phyloP scores from a whole-genome alignment of 2,329 filamentous ascomycete species.

The Colletotrichum trifolii region DNA sequence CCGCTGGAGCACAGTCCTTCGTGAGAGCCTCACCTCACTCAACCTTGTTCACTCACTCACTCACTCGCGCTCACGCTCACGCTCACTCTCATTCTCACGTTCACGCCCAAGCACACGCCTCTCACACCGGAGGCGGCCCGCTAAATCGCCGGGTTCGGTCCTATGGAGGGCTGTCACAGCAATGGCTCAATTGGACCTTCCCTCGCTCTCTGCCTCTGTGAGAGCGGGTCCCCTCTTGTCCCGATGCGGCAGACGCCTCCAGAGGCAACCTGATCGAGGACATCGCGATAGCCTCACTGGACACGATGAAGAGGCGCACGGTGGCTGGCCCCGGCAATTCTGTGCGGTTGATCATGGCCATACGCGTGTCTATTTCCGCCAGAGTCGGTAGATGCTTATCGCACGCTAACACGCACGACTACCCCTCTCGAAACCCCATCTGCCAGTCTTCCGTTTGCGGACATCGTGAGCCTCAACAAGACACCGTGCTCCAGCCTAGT shows the following conservation, averaged over 20 bases:
- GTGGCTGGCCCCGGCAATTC: neutral
- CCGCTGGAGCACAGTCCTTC: constrained; percentile 5
- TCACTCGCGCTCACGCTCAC: neutral
- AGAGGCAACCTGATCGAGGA: neutral
- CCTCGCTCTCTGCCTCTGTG: neutral
- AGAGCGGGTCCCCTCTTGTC: neutral
- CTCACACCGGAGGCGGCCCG: neutral
- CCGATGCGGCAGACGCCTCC: neutral
- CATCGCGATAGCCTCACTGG: neutral
- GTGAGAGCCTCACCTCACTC: neutral
- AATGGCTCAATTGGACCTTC: neutral
- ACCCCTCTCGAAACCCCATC: neutral
- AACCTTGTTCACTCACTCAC: neutral
- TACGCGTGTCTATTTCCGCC: neutral
- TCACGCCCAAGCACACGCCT: neutral
- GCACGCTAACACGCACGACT: neutral
- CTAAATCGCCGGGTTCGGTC: constrained; percentile 16
- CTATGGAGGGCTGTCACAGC: too few species aligned
- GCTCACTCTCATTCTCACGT: neutral
- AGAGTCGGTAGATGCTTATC: constrained; percentile 1
- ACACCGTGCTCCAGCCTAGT: neutral
- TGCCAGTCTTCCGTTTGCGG: neutral
- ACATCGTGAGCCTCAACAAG: neutral
- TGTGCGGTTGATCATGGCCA: neutral
- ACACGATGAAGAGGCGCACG: neutral